phyloP scores from a whole-genome alignment of 192 early-diverging fungal genomes.

The Gonapodya sp. region DNA sequence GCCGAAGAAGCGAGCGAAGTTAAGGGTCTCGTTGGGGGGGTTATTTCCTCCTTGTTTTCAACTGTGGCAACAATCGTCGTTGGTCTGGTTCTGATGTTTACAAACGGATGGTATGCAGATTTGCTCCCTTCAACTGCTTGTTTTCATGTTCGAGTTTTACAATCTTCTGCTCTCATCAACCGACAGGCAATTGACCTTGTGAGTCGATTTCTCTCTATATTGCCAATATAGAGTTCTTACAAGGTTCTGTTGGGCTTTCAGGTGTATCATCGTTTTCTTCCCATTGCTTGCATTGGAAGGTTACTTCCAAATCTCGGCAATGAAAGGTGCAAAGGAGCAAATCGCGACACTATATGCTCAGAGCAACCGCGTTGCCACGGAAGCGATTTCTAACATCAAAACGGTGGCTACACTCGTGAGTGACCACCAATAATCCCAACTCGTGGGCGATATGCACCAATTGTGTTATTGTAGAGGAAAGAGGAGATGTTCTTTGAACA shows the following conservation, averaged over 20 bases:
- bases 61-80: slow-evolving; percentile 22
- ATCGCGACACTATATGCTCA: neutral
- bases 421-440: neutral
- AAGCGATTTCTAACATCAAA: neutral
- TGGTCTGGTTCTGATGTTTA: slow-evolving; percentile 28
- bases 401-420: neutral
- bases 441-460: neutral
- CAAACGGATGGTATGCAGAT: neutral
- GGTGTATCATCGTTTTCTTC: neutral
- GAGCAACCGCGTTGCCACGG: neutral
- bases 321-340: neutral
- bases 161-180: neutral
- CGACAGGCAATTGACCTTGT: neutral
- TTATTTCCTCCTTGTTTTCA: slow-evolving; percentile 25
- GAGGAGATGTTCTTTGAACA: neutral
- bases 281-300: neutral
- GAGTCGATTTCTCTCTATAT: neutral
- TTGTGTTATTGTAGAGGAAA: neutral
- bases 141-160: neutral
- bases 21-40: slow-evolving; percentile 30
- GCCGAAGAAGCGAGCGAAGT: slow-evolving; percentile 13
- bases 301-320: neutral
- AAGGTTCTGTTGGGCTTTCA: no score
- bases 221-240: neutral
- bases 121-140: neutral